A percentile compares a stretch with the other conserved stretches of the same genome.
Conservation (phyloP, 495 filamentous ascomycete species). For the Penicillium canariense region DNA sequence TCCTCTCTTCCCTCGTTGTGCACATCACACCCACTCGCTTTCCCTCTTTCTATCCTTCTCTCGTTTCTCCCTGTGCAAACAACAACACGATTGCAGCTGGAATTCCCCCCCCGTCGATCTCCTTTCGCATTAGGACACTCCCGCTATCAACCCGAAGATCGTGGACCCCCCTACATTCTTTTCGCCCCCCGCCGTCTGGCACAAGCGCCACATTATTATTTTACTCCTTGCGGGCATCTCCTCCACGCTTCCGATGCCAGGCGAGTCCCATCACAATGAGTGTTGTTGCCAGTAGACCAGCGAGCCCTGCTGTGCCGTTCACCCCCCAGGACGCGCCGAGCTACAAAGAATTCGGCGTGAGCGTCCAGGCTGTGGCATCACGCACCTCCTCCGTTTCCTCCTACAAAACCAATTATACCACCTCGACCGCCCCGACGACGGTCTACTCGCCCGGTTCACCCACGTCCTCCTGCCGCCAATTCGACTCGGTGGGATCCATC, state of each 20-base stretch:
- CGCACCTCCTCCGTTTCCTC: slow-evolving; percentile 43
- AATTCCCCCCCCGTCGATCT: slow-evolving; percentile 19
- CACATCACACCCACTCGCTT: background rate
- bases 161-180: slow-evolving; percentile 26
- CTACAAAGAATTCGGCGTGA: slow-evolving; percentile 28
- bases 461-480: slow-evolving; percentile 34
- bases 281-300: slow-evolving; percentile 45
- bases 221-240: slow-evolving; percentile 2
- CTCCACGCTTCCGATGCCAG: slow-evolving; percentile 23
- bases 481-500: slow-evolving; percentile 38
- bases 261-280: slow-evolving; percentile 35
- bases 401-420: slow-evolving; percentile 40
- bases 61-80: background rate
- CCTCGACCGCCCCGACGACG: slow-evolving; percentile 44
- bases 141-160: slow-evolving; percentile 1
- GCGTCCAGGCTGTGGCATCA: slow-evolving; percentile 33
- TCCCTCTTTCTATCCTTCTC: background rate
- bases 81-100: slow-evolving; percentile 9
- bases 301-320: slow-evolving; percentile 35
- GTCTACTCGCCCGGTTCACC: slow-evolving; percentile 39
- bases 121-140: slow-evolving; percentile 16
- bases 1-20: background rate
- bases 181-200: slow-evolving; percentile 8
- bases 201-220: slow-evolving; percentile 10
- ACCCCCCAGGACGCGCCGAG: slow-evolving; percentile 19